Conservation (phyloP, 23 red algal genomes). For the Cyanidium caldarium region DNA sequence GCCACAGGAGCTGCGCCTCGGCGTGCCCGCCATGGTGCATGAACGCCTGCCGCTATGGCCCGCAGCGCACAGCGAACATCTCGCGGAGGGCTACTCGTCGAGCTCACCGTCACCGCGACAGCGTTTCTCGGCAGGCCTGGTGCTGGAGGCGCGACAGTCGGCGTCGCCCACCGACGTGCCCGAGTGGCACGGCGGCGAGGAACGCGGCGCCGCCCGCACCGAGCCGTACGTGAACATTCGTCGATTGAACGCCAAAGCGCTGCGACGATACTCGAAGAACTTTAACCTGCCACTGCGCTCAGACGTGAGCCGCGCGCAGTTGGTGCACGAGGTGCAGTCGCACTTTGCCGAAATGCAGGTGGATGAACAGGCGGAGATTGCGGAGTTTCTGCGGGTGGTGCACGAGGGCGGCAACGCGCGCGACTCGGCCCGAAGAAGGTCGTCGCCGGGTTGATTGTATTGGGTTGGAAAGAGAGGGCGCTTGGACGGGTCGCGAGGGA, state of each 20-base stretch:
- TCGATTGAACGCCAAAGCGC: constrained; percentile 32
- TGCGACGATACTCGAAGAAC: constrained; percentile 37
- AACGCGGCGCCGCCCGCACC: neutral
- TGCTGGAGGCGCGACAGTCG: neutral
- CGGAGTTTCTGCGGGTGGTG: constrained; percentile 27
- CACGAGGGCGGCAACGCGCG: neutral
- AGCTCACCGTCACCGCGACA: too few species aligned
- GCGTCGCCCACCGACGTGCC: neutral
- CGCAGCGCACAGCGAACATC: neutral
- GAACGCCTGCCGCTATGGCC: neutral
- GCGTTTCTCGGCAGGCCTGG: neutral
- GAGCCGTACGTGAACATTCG: constrained; percentile 8
- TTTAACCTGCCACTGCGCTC: constrained; percentile 42
- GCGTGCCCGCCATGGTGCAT: neutral
- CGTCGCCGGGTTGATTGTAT: too few species aligned
- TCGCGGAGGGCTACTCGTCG: neutral
- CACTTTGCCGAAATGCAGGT: constrained; percentile 56
- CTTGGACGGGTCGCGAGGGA: neutral
- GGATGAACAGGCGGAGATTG: constrained; percentile 47
- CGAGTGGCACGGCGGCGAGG: neutral
- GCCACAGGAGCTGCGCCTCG: too few species aligned
- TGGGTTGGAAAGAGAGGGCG: too few species aligned
- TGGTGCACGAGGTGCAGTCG: constrained; percentile 50
- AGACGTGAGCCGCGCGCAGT: constrained; percentile 45
- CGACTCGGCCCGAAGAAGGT: too few species aligned